Percentiles rank a stretch among this genome's conserved stretches.
These are phyloP conservation scores for Lentinula raphanica DNA, from an alignment of 768 basidiomycete species.

Conservation along the genomic window DNA sequence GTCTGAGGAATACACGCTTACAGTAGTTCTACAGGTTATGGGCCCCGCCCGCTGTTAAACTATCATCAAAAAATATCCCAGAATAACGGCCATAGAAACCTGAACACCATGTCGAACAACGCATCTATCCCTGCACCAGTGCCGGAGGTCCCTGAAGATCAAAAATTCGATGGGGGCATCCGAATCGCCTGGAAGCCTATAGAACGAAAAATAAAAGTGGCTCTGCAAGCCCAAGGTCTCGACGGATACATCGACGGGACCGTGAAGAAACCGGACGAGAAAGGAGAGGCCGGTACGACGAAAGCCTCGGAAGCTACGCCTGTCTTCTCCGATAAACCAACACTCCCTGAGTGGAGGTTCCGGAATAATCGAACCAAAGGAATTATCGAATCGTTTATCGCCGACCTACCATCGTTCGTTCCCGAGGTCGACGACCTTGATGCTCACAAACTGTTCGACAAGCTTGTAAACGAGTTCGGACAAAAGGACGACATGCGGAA, in stretches of 20 bases:
- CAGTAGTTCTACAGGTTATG: no score
- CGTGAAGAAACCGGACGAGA: no score
- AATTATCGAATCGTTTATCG: neutral
- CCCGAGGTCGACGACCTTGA: neutral
- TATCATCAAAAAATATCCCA: no score
- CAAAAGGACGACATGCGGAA: neutral
- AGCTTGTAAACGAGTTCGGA: neutral
- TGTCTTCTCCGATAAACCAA: neutral
- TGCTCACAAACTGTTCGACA: neutral
- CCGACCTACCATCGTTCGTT: neutral
- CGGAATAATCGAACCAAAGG: neutral
- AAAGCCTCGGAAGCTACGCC: neutral
- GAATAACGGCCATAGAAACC: neutral
- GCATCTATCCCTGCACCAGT: neutral
- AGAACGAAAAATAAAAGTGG: neutral
- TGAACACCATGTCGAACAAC: neutral
- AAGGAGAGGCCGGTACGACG: no score
- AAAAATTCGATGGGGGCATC: neutral
- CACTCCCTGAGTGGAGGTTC: neutral
- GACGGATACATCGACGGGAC: no score
- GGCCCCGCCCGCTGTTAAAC: no score
- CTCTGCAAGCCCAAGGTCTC: no score
- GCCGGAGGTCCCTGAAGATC: neutral
- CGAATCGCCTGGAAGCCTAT: neutral
- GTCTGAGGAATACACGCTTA: no score